A percentile compares a stretch with the other conserved stretches of the same genome.
phyloP scores from a whole-genome alignment of 2,329 filamentous ascomycete species.

The Sarocladium brachiariae region DNA sequence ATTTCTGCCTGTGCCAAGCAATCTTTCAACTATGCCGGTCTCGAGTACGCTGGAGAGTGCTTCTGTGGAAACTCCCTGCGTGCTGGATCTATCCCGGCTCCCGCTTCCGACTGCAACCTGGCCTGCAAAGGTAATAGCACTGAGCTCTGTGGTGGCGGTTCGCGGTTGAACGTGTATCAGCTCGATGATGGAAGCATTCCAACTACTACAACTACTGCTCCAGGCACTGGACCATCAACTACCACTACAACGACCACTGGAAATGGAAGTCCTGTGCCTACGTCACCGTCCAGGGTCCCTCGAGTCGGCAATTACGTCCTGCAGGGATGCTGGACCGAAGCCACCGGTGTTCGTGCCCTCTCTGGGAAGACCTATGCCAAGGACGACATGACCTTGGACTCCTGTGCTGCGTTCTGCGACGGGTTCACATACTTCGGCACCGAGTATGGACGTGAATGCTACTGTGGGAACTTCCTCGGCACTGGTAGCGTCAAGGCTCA shows the following conservation, averaged over 20 bases:
- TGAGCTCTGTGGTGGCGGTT: slow-evolving; percentile 29
- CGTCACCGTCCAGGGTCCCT: not conserved
- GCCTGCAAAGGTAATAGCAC: slow-evolving; percentile 25
- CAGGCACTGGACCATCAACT: slow-evolving; percentile 20
- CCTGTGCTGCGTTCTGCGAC: slow-evolving; percentile 24
- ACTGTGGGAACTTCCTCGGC: slow-evolving; percentile 28
- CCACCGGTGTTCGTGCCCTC: slow-evolving; percentile 24
- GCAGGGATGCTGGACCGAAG: slow-evolving; percentile 32
- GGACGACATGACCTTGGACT: slow-evolving; percentile 29
- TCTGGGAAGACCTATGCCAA: slow-evolving; percentile 20
- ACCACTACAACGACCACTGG: slow-evolving; percentile 12
- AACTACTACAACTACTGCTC: slow-evolving; percentile 15
- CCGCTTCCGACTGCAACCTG: slow-evolving; percentile 26
- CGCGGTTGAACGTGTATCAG: slow-evolving; percentile 29
- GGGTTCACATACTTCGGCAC: slow-evolving; percentile 25
- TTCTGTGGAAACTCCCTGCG: slow-evolving; percentile 28
- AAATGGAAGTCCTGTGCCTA: not conserved
- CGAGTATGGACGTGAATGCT: slow-evolving; percentile 32
- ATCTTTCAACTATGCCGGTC: slow-evolving; percentile 24
- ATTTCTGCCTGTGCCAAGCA: slow-evolving; percentile 24
- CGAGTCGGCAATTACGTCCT: not conserved
- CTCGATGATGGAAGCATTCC: slow-evolving; percentile 12
- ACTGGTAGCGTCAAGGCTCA: slow-evolving; percentile 19
- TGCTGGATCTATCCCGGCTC: slow-evolving; percentile 21
- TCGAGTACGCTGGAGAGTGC: slow-evolving; percentile 35